Conservation (phyloP, 495 filamentous ascomycete genomes). For the Podospora didyma region DNA sequence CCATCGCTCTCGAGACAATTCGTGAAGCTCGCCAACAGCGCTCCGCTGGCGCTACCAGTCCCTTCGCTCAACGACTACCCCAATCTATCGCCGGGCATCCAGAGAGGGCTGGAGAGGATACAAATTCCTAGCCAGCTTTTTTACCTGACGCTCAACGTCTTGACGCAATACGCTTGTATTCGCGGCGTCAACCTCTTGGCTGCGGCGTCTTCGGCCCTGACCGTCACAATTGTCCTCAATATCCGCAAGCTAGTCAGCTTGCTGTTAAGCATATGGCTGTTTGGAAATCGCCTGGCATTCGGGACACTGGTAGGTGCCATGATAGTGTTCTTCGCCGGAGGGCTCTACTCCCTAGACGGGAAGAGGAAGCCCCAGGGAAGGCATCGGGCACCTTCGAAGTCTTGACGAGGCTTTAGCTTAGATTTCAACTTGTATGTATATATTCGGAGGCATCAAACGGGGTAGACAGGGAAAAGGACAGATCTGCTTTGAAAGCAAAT, state of each 20-base stretch:
- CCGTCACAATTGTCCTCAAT: slow-evolving; percentile 93
- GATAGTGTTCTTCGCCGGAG: slow-evolving; percentile 84
- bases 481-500: neutral
- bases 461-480: neutral
- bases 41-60: slow-evolving; percentile 40
- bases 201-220: slow-evolving; percentile 80
- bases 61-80: slow-evolving; percentile 25
- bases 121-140: slow-evolving; percentile 66
- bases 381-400: slow-evolving; percentile 15
- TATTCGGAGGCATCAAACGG: neutral
- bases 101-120: slow-evolving; percentile 33
- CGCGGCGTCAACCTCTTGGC: slow-evolving; percentile 89
- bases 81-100: slow-evolving; percentile 21
- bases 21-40: slow-evolving; percentile 44
- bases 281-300: slow-evolving; percentile 73
- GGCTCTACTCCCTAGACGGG: slow-evolving; percentile 78
- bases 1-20: slow-evolving; percentile 49
- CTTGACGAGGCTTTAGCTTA: slow-evolving; percentile 7
- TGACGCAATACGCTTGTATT: slow-evolving; percentile 93
- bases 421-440: slow-evolving; percentile 3
- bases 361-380: slow-evolving; percentile 30
- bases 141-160: slow-evolving; percentile 71
- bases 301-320: slow-evolving; percentile 76
- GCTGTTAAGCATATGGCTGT: slow-evolving; percentile 84
- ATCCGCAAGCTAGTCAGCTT: slow-evolving; percentile 92